A percentile compares a stretch with the other conserved stretches of the same genome.
These are phyloP conservation scores for Plectosphaerella cucumerina DNA, from an alignment of 2,329 filamentous ascomycete species.

Conservation along the genomic window DNA sequence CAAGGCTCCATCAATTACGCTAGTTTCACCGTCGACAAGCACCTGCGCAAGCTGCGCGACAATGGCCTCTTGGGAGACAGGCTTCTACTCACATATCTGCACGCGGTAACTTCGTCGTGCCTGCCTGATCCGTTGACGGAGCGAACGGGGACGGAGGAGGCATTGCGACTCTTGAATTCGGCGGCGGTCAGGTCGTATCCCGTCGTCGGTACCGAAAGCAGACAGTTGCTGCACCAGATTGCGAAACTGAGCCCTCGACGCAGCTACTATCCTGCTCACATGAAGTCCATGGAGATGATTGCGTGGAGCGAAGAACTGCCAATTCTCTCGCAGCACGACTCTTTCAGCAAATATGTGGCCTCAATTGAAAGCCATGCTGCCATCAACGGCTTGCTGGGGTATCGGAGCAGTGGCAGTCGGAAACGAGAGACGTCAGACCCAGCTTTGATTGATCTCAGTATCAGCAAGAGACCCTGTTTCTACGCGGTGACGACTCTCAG, in stretches of 20 bases:
- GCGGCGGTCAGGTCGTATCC: neutral
- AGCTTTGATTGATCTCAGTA: neutral
- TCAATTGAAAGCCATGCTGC: neutral
- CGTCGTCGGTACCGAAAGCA: neutral
- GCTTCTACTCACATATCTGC: neutral
- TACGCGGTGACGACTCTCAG: too few species aligned
- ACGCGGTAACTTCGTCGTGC: neutral
- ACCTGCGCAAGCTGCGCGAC: neutral
- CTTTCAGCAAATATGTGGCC: neutral
- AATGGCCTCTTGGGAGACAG: neutral
- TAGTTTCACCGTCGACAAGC: neutral
- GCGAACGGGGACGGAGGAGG: neutral
- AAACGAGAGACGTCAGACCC: neutral
- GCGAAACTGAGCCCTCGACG: neutral
- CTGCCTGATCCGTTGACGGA: neutral
- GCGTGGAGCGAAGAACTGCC: neutral
- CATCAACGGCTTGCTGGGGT: neutral
- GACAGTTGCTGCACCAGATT: neutral
- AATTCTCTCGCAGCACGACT: neutral
- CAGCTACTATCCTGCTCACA: neutral
- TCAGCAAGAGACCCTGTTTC: too few species aligned
- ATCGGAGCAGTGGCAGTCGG: neutral
- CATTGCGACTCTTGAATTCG: neutral
- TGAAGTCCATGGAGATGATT: neutral
- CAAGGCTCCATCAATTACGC: neutral